A percentile compares a stretch with the other conserved stretches of the same genome.
These are phyloP conservation scores for Phytophthora tentaculata DNA, from an alignment of 352 stramenopile genomes.

Conservation along the genomic window DNA sequence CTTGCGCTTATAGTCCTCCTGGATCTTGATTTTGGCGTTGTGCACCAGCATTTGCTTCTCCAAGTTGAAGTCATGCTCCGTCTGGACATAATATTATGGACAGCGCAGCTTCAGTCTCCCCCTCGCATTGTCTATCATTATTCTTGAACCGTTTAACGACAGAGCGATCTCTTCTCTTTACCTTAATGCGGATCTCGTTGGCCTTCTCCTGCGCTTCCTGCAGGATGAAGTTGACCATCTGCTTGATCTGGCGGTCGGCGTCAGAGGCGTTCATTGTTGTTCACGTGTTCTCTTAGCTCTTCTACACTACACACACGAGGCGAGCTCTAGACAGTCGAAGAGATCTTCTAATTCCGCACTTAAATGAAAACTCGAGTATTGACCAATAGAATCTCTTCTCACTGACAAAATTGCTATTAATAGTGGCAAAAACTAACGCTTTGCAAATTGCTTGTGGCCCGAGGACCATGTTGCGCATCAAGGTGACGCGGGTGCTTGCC, in stretches of 20 bases:
- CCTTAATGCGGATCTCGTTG: conserved; percentile 98
- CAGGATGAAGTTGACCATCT: conserved; percentile 99
- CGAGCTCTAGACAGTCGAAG: conserved; percentile 13
- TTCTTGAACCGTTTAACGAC: background rate
- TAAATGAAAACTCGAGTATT: conserved; percentile 9
- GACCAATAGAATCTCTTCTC: conserved; percentile 5
- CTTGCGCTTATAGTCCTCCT: conserved; percentile 98
- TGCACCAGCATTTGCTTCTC: conserved; percentile 99
- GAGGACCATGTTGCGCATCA: conserved; percentile 17
- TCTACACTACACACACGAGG: conserved; percentile 1
- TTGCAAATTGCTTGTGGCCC: background rate
- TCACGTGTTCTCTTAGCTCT: conserved; percentile 3
- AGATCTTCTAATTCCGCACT: conserved; percentile 28
- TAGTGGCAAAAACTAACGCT: background rate
- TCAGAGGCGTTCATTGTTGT: conserved; percentile 82
- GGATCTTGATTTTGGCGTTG: conserved; percentile 97
- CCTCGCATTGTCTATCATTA: background rate
- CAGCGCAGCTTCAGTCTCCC: background rate
- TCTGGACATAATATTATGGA: conserved; percentile 62
- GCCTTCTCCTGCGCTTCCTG: conserved; percentile 99
- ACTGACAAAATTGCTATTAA: background rate
- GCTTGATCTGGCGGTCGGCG: conserved; percentile 92
- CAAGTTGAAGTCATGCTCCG: conserved; percentile 99
- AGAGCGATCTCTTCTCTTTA: conserved; percentile 25
- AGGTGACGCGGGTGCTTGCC: background rate